Base-by-base conservation (phyloP, 2,329 filamentous ascomycete species). In the Cercospora beticola region DNA sequence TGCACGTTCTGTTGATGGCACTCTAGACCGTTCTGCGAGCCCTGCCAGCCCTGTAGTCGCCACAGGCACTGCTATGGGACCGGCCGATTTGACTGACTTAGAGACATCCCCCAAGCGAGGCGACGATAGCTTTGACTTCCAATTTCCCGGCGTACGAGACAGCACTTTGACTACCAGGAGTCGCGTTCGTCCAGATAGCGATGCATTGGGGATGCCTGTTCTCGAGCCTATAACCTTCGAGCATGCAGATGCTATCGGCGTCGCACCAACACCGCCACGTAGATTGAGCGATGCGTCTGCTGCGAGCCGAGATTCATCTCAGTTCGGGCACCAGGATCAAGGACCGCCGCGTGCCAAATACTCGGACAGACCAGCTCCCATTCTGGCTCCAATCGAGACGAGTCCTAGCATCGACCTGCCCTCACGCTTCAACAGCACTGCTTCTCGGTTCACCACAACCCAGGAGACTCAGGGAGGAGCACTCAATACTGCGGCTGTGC, bases 401-500 rank as follows among this genome's bases (percentile, higher is more conserved):
- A 70, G 75, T 14, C 76, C 76, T 21, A 70, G 68, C 26, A 71
- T 78, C 16, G 75, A 77, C 36, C 61, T 78, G 18, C 76, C 76
- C 10, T 75, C 73, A n/a, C 72, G 76, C 57, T 78, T 76, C 68
- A 72, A 73, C 64, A 76, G 75, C 1, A 71, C 43, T 61, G 72
- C 68, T 61, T 65, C 67, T 28, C 67, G 65, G 56, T 61, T 62
- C 28, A 69, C 64, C 12, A 36, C 65, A 3, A 61, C 40, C 43
- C 60, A 57, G 43, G 57, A 62, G 5, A 18, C 57, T 9, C 43
- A 54, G 9, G 18, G n/a, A 28, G 62, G 54, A 16, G 52, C 23
- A 21, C 54, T 43, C 7, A 33, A 18, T 30, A 23, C 43, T 30
- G 62, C 49, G 7, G 21, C 28, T 36, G 52, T 21, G 28, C 54